phyloP scores from a whole-genome alignment of 306 rosid species.

The Malus orientalis region DNA sequence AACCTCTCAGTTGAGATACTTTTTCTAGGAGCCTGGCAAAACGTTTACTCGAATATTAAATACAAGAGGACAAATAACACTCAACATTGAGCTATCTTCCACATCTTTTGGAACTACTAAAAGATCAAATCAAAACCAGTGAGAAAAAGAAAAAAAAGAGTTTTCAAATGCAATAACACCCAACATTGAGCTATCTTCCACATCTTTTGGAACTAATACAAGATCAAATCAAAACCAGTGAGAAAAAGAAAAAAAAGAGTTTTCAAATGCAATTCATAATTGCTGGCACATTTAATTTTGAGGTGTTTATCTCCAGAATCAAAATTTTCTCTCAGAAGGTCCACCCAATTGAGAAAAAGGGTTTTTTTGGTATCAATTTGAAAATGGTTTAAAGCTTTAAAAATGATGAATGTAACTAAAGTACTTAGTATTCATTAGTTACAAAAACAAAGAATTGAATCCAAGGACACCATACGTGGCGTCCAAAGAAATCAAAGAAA shows the following conservation, averaged over 20 bases:
- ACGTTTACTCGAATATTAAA: neutral
- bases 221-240: neutral
- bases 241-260: neutral
- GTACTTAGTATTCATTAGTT: too few relatives aligned
- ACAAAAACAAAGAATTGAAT: too few relatives aligned
- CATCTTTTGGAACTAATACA: neutral
- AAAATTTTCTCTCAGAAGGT: neutral
- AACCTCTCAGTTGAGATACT: conserved; percentile 70
- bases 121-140: neutral
- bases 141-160: neutral
- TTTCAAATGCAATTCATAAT: neutral
- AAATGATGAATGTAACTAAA: too few relatives aligned
- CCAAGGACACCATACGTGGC: too few relatives aligned
- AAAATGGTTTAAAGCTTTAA: too few relatives aligned
- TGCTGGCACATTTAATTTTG: neutral
- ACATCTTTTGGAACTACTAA: neutral
- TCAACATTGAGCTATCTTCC: neutral
- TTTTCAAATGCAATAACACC: neutral
- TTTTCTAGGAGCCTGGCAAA: conserved; percentile 70
- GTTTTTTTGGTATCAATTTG: too few relatives aligned
- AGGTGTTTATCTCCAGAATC: neutral
- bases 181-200: neutral
- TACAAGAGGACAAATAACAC: neutral
- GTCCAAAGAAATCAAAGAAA: neutral
- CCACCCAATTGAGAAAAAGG: conserved; percentile 3